Evolutionary conservation across 176 grass and related monocot genomes (phyloP).

Genomic region (Neostapfia colusana): DNA sequence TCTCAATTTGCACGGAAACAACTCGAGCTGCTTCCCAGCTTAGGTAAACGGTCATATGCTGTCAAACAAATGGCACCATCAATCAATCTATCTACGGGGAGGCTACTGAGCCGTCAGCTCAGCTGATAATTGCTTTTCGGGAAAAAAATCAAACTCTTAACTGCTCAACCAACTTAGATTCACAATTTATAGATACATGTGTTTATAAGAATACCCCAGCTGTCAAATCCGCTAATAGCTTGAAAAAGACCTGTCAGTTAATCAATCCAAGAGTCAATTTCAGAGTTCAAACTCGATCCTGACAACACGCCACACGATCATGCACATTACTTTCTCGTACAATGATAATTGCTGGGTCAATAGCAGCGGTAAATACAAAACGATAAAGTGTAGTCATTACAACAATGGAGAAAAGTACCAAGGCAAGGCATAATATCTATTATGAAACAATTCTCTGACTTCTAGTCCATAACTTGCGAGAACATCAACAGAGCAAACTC

Average conservation of each 20-base stretch:
- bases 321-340: conserved; percentile 25
- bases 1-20: not conserved
- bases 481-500: conserved; percentile 38
- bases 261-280: not conserved
- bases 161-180: not conserved
- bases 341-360: conserved; percentile 35
- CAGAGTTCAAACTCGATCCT: not conserved
- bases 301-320: not conserved
- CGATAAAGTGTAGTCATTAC: conserved; percentile 47
- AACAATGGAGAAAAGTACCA: conserved; percentile 24
- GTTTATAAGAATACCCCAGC: not conserved
- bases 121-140: no score
- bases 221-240: conserved; percentile 10
- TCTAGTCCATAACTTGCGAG: conserved; percentile 34
- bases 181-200: not conserved
- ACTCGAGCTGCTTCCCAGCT: no score
- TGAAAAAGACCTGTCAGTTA: not conserved
- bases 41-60: not conserved
- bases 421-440: conserved; percentile 42
- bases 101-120: not conserved
- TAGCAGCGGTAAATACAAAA: conserved; percentile 40
- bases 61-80: conserved; percentile 12
- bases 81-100: not conserved
- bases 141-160: no score
- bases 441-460: conserved; percentile 51